These are phyloP conservation scores for Russula olivacea DNA, from an alignment of 768 basidiomycete genomes.

Conservation along the genomic window DNA sequence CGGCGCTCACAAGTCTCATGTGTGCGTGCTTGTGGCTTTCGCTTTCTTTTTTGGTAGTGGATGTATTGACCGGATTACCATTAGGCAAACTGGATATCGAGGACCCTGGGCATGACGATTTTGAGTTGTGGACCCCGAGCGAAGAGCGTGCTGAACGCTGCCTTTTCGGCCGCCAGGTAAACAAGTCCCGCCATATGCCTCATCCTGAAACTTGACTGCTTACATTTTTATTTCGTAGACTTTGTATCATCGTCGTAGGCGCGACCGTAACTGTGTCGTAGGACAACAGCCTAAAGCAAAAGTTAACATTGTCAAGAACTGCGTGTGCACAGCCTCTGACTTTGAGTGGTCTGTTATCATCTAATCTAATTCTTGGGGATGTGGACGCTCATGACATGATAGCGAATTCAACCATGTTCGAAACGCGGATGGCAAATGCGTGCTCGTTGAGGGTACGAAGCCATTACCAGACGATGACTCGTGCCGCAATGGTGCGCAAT, in stretches of 20 bases:
- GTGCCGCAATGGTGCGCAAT: slow-evolving; percentile 58
- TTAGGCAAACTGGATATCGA: slow-evolving; percentile 64
- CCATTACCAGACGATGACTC: slow-evolving; percentile 58
- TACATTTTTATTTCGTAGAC: slow-evolving; percentile 44
- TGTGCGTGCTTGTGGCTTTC: slow-evolving; percentile 47
- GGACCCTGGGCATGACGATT: slow-evolving; percentile 81
- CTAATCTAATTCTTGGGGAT: neutral
- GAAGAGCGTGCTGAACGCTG: slow-evolving; percentile 83
- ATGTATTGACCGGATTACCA: slow-evolving; percentile 9
- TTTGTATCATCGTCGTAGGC: slow-evolving; percentile 82
- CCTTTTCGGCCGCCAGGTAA: slow-evolving; percentile 85
- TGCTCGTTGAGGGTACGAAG: slow-evolving; percentile 62
- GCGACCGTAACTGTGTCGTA: slow-evolving; percentile 77
- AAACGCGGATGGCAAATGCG: slow-evolving; percentile 64
- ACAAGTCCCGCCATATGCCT: neutral
- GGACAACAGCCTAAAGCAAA: slow-evolving; percentile 57
- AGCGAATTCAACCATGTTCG: slow-evolving; percentile 93
- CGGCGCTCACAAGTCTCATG: slow-evolving; percentile 60
- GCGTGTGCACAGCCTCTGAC: slow-evolving; percentile 65
- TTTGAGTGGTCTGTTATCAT: slow-evolving; percentile 76
- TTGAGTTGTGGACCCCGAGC: slow-evolving; percentile 95
- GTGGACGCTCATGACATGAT: neutral
- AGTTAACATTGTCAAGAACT: slow-evolving; percentile 57
- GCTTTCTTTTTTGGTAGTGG: neutral
- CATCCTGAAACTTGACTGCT: neutral